phyloP scores from a whole-genome alignment of 306 rosid species.

The Cicer cuneatum region DNA sequence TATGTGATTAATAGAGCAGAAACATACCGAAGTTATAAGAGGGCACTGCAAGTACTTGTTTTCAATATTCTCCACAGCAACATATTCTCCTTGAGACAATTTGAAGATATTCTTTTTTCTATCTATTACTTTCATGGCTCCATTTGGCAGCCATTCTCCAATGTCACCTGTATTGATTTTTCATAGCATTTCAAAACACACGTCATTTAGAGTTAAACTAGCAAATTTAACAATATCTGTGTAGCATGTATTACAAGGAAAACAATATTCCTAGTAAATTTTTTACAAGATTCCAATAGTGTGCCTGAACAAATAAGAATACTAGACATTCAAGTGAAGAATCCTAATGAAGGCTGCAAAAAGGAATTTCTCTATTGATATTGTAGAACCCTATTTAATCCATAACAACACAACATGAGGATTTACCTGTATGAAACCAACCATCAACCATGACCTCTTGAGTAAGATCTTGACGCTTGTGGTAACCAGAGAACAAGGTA shows the following conservation, averaged over 20 bases:
- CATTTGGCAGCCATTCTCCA: slow-evolving; percentile 92
- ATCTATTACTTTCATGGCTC: slow-evolving; percentile 91
- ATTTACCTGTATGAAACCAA: slow-evolving; percentile 98
- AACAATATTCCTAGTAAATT: background rate
- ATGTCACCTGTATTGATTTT: slow-evolving; percentile 75
- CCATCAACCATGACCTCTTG: slow-evolving; percentile 78
- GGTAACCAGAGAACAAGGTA: slow-evolving; percentile 89
- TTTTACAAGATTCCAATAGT: too few species aligned
- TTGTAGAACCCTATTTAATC: background rate
- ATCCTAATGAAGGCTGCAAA: slow-evolving; percentile 4
- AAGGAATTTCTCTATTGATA: slow-evolving; percentile 7
- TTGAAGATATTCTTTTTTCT: slow-evolving; percentile 89
- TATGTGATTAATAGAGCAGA: slow-evolving; percentile 31
- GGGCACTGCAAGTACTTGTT: slow-evolving; percentile 77
- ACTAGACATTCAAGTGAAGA: background rate
- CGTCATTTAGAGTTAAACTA: background rate
- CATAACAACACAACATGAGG: slow-evolving; percentile 8
- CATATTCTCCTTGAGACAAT: slow-evolving; percentile 95
- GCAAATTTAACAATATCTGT: slow-evolving; percentile 1
- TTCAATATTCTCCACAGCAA: slow-evolving; percentile 89
- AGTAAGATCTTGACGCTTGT: slow-evolving; percentile 83
- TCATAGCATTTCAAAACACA: slow-evolving; percentile 37
- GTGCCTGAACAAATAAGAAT: too few species aligned
- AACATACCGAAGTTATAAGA: slow-evolving; percentile 74
- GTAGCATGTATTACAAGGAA: background rate